Evolutionary conservation across 2,329 filamentous ascomycete species (phyloP).

Genomic region (Colletotrichum falcatum): DNA sequence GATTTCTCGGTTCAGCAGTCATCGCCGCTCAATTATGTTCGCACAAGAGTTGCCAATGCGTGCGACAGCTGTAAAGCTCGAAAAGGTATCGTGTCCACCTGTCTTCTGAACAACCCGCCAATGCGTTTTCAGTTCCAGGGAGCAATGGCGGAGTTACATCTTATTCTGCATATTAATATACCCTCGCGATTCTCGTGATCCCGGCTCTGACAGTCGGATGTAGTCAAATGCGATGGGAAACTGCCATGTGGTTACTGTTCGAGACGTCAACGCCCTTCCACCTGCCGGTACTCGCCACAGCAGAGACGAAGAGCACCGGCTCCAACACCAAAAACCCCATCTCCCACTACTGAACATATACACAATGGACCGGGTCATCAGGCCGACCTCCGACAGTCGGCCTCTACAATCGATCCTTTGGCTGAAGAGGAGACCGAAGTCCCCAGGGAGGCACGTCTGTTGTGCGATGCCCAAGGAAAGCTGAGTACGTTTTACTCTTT

Average conservation of each 20-base stretch:
- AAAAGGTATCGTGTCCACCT: slow-evolving; percentile 52
- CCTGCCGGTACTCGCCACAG: slow-evolving; percentile 62
- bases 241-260: slow-evolving; percentile 65
- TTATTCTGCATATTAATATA: slow-evolving; percentile 6
- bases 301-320: slow-evolving; percentile 51
- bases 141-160: neutral
- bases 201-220: slow-evolving; percentile 1
- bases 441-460: slow-evolving; percentile 63
- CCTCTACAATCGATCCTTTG: slow-evolving; percentile 43
- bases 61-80: slow-evolving; percentile 67
- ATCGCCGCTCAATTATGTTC: slow-evolving; percentile 41
- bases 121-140: neutral
- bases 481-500: slow-evolving; percentile 46
- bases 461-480: slow-evolving; percentile 65
- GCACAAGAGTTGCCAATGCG: slow-evolving; percentile 62
- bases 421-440: slow-evolving; percentile 67
- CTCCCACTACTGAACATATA: slow-evolving; percentile 37
- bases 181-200: neutral
- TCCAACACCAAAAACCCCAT: slow-evolving; percentile 40
- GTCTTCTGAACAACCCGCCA: neutral
- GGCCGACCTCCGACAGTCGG: neutral
- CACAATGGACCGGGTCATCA: slow-evolving; percentile 20
- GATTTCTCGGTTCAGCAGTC: slow-evolving; percentile 35
- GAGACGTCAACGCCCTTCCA: slow-evolving; percentile 55
- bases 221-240: slow-evolving; percentile 66